Evolutionary conservation across 164 flowering plant species (phyloP), one percentile per base, ranked within the genome.

Genomic region (Tetracentron sinense): DNA sequence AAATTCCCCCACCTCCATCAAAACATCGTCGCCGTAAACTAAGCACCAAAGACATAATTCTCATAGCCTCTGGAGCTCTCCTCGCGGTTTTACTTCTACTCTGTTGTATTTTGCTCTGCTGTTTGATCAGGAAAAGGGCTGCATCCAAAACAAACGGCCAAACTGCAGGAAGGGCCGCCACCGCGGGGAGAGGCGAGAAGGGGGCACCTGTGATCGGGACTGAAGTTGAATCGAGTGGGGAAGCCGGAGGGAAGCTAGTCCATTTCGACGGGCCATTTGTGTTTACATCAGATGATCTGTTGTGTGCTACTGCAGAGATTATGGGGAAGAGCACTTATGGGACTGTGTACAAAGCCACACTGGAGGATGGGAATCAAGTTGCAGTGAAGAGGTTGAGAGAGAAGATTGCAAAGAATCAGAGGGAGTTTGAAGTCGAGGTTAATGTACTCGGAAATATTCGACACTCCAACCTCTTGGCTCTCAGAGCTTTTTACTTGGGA

Each of bases 281-380:
- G 54, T 95, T 95, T 65, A 83, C 97, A 0, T 97, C 96, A 5
- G 97, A 95, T 55, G 99, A 95, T 72, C 75, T 95, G 50, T 62
- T 95, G 65, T 90, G 97, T 61, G 99, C 97, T 2, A 90, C 97
- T 6, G 99, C 99, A 0, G 99, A 95, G 75, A 86, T 92, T 25
- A 92, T 95, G 97, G 97, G 97, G 64, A 95, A 95, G 79, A 88
- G 92, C 50, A 75, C 81, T 22, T 95, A 84, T 35, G 99, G 99
- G 50, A 95, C 99, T 0, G 88, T 85, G 0, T 95, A 95, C 62
- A 95, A 88, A 76, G 97, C 99, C 2, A 90, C 92, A 23, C 65
- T 95, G 60, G 99, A 92, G 60, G 97, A 90, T 72, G 93, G 92
- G 1, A 83, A 78, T 66, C 79, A 85, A 67, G 96, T 95, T 65